phyloP scores from a whole-genome alignment of 2,329 filamentous ascomycete species.

The Gnomoniopsis smithogilvyi region DNA sequence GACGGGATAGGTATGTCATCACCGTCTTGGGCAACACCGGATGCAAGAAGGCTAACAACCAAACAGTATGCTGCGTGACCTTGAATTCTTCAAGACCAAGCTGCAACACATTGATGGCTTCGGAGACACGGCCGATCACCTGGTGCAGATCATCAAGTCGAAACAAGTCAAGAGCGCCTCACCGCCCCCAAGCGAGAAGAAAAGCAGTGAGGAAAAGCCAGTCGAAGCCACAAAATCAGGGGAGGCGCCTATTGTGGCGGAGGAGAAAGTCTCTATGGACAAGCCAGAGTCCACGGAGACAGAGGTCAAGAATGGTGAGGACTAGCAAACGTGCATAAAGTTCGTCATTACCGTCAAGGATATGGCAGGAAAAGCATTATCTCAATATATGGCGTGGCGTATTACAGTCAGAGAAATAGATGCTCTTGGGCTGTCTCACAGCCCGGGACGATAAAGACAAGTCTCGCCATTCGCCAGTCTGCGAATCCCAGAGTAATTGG shows the following conservation, averaged over 20 bases:
- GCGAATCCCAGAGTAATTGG: not conserved
- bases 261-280: constrained; percentile 3
- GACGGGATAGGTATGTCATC: constrained; percentile 64
- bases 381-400: constrained; percentile 6
- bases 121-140: constrained; percentile 66
- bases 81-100: constrained; percentile 67
- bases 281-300: constrained; percentile 2
- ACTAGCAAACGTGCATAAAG: not conserved
- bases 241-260: not conserved
- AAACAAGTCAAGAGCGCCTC: constrained; percentile 44
- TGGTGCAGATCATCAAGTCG: constrained; percentile 61
- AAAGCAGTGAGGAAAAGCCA: constrained; percentile 19
- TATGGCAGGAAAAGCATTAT: not conserved
- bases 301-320: not conserved
- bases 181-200: constrained; percentile 17
- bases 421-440: not conserved
- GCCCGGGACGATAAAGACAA: not conserved
- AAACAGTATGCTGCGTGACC: constrained; percentile 69
- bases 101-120: constrained; percentile 78
- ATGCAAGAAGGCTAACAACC: not conserved
- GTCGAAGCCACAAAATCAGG: constrained; percentile 6
- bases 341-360: not conserved
- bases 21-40: not conserved
- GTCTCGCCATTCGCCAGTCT: not conserved
- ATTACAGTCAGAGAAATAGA: constrained; percentile 7